Evolutionary conservation across 2,329 filamentous ascomycete species (phyloP).

Genomic region (Pseudofabraea citricarpa): DNA sequence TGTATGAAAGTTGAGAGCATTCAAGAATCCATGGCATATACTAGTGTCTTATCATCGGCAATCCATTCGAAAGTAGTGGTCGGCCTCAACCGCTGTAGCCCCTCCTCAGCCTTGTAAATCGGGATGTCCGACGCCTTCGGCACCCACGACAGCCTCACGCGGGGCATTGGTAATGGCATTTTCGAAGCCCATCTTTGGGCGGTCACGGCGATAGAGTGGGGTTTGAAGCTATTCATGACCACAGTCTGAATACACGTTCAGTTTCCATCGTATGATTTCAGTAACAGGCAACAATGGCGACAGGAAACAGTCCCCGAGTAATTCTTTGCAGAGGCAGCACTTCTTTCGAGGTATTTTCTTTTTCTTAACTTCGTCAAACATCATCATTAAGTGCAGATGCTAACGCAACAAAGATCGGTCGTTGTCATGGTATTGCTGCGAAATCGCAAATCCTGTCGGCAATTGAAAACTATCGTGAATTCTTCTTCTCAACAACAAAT

Average conservation of each 20-base stretch:
- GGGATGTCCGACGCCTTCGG: neutral
- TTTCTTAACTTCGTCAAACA: too few species aligned
- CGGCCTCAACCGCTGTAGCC: conserved; percentile 6
- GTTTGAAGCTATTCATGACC: neutral
- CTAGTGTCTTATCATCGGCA: neutral
- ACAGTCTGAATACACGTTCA: neutral
- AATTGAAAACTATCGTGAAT: neutral
- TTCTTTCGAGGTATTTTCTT: neutral
- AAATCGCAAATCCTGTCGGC: neutral
- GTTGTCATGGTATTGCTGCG: neutral
- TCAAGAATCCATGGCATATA: neutral
- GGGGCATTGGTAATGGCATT: neutral
- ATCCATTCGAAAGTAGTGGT: neutral
- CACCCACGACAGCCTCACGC: neutral
- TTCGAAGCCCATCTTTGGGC: neutral
- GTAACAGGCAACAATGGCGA: neutral
- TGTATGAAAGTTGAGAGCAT: too few species aligned
- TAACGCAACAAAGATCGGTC: neutral
- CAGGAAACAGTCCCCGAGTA: neutral
- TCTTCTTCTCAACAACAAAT: neutral
- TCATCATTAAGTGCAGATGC: neutral
- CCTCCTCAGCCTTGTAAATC: neutral
- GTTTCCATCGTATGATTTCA: too few species aligned
- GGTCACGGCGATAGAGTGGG: neutral
- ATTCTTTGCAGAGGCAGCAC: neutral